A percentile compares a stretch with the other conserved stretches of the same genome.
These are phyloP conservation scores for Pyrenochaeta sp. DNA, from an alignment of 2,329 filamentous ascomycete species.

Conservation along the genomic window DNA sequence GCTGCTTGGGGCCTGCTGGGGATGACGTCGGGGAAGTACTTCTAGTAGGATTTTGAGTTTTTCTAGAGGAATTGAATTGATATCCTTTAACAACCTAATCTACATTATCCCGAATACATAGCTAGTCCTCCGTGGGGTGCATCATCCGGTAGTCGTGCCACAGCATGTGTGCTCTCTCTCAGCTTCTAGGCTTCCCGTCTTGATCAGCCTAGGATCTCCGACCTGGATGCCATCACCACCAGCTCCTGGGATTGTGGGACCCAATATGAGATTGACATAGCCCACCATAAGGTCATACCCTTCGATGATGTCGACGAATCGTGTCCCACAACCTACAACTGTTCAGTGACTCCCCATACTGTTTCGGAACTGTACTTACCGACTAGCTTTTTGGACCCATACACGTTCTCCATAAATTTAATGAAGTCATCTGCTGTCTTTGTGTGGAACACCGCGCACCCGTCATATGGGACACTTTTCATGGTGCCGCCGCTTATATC, in stretches of 20 bases:
- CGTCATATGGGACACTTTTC: conserved; percentile 13
- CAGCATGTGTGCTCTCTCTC: neutral
- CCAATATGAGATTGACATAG: conserved; percentile 19
- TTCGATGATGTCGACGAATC: conserved; percentile 13
- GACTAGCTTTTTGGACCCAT: conserved; percentile 12
- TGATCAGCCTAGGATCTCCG: conserved; percentile 6
- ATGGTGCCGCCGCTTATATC: conserved; percentile 14
- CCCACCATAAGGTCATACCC: conserved; percentile 17
- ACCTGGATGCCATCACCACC: conserved; percentile 8
- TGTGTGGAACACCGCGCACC: conserved; percentile 17
- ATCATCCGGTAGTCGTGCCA: too few relatives aligned
- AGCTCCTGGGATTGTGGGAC: conserved; percentile 1
- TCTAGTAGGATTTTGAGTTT: too few relatives aligned
- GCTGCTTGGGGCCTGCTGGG: conserved; percentile 24
- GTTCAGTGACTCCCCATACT: neutral
- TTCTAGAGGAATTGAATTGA: too few relatives aligned
- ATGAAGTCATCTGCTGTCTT: conserved; percentile 12
- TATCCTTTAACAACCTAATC: too few relatives aligned
- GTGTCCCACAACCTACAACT: conserved; percentile 13
- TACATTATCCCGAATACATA: too few relatives aligned
- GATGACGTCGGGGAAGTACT: conserved; percentile 25
- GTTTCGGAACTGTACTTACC: conserved; percentile 6
- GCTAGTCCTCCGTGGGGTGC: too few relatives aligned
- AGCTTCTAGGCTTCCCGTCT: neutral
- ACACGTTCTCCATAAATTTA: conserved; percentile 16